Percentiles rank a stretch among this genome's conserved stretches.
phyloP scores from a whole-genome alignment of 768 basidiomycete genomes.

The Suillus subluteus region DNA sequence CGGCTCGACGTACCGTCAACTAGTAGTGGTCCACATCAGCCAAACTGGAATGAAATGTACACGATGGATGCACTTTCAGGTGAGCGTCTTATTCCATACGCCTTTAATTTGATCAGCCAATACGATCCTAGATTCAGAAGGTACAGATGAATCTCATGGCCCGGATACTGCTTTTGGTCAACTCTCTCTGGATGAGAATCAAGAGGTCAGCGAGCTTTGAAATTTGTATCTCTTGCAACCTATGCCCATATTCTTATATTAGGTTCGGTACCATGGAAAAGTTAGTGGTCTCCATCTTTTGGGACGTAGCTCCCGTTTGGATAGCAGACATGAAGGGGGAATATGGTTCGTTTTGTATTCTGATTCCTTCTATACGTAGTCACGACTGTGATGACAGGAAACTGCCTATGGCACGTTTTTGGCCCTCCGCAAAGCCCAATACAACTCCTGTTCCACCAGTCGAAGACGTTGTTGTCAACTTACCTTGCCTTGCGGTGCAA shows the following conservation, averaged over 20 bases:
- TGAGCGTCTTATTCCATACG: slow-evolving; percentile 14
- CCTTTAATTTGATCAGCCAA: slow-evolving; percentile 23
- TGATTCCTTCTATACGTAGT: slow-evolving; percentile 19
- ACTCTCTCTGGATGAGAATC: slow-evolving; percentile 75
- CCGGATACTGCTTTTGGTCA: slow-evolving; percentile 65
- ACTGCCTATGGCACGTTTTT: slow-evolving; percentile 74
- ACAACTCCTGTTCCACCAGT: slow-evolving; percentile 43
- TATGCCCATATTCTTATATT: slow-evolving; percentile 13
- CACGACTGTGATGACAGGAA: slow-evolving; percentile 45
- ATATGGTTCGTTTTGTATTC: slow-evolving; percentile 52
- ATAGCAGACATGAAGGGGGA: slow-evolving; percentile 69
- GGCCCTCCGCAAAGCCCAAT: slow-evolving; percentile 61
- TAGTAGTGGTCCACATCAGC: slow-evolving; percentile 23
- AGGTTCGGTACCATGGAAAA: slow-evolving; percentile 87
- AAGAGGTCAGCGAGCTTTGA: slow-evolving; percentile 54
- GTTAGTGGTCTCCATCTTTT: slow-evolving; percentile 77
- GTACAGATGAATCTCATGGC: slow-evolving; percentile 44
- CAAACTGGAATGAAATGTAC: slow-evolving; percentile 65
- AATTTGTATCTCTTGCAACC: background rate
- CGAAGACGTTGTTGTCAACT: slow-evolving; percentile 44
- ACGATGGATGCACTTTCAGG: slow-evolving; percentile 51
- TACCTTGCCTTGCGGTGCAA: slow-evolving; percentile 68
- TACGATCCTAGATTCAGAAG: slow-evolving; percentile 37
- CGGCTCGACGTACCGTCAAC: slow-evolving; percentile 39
- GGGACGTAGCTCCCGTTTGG: slow-evolving; percentile 64